These are phyloP conservation scores for Neospermospora avenae DNA, from an alignment of 2,329 filamentous ascomycete genomes.

Conservation along the genomic window DNA sequence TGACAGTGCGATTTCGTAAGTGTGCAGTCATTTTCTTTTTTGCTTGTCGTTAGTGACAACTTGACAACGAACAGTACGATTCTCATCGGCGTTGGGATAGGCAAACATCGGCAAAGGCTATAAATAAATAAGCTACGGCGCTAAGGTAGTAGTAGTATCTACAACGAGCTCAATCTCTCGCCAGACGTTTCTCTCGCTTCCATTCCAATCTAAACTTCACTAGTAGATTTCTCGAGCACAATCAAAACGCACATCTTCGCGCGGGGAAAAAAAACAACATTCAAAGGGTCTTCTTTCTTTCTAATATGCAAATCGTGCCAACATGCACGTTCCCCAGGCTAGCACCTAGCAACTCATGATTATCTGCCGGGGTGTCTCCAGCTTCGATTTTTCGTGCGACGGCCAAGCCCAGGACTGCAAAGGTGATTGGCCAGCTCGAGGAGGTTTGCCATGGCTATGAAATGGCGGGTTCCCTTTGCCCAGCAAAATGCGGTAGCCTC, in stretches of 20 bases:
- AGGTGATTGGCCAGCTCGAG: neutral
- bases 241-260: no score
- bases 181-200: no score
- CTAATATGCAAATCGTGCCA: no score
- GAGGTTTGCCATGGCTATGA: neutral
- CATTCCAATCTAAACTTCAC: no score
- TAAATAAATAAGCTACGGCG: constrained; percentile 3
- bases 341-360: neutral
- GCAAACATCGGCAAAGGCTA: neutral
- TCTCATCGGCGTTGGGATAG: no score
- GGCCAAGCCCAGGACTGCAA: neutral
- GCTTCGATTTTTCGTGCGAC: neutral
- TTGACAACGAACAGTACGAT: neutral
- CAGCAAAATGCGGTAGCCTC: neutral
- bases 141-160: neutral
- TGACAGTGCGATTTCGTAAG: no score
- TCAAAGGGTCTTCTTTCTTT: no score
- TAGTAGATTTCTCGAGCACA: no score
- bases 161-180: neutral
- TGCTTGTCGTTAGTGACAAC: no score
- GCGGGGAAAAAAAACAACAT: no score
- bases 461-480: neutral
- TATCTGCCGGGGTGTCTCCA: neutral
- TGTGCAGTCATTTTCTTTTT: no score
- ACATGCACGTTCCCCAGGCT: no score